Conservation (phyloP, 2,329 filamentous ascomycete species). For the Pyrenochaeta sp. region DNA sequence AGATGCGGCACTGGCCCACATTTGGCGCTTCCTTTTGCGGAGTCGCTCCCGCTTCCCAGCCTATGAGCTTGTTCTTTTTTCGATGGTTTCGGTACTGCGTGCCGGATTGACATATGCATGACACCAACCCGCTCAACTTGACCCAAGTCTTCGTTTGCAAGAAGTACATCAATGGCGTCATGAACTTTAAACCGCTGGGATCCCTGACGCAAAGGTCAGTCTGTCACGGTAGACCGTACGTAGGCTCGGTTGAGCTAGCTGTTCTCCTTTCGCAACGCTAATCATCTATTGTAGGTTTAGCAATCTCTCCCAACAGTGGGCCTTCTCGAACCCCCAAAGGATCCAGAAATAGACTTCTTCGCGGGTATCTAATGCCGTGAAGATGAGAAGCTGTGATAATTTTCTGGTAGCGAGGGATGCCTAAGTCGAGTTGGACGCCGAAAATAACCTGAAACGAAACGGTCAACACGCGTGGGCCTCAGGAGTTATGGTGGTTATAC, state of each 20-base stretch:
- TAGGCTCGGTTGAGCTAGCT: not conserved
- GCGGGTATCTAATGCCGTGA: no score
- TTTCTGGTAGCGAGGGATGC: no score
- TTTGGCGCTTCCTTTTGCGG: not conserved
- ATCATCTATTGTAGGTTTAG: no score
- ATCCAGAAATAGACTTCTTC: no score
- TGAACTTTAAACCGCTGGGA: not conserved
- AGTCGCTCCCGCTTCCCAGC: not conserved
- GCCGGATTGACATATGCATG: constrained; percentile 8
- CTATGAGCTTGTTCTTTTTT: not conserved
- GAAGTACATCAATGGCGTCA: constrained; percentile 6
- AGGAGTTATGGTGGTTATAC: not conserved
- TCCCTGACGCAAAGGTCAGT: no score
- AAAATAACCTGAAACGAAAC: not conserved
- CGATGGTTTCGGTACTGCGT: not conserved
- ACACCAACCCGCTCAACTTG: not conserved
- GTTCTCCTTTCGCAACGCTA: no score
- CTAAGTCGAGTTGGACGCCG: not conserved
- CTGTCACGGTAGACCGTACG: not conserved
- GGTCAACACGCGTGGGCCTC: not conserved
- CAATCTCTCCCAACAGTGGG: no score
- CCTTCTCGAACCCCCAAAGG: no score
- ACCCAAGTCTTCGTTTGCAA: not conserved
- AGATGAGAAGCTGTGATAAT: no score
- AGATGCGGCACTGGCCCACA: not conserved